Evolutionary conservation across 129 eudicot species (phyloP), one percentile per base, ranked within the genome.

Genomic region (Artemisia annua): DNA sequence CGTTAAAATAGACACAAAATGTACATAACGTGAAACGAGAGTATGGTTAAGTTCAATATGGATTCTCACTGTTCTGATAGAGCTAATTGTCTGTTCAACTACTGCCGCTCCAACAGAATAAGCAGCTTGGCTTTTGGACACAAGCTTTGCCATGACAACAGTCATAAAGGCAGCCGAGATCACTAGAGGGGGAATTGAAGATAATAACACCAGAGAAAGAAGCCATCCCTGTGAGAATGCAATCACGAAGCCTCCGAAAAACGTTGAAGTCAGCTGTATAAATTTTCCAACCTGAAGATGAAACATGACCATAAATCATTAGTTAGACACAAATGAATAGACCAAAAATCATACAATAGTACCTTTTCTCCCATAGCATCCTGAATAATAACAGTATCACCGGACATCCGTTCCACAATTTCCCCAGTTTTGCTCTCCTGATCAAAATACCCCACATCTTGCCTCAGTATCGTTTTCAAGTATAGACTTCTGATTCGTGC

Each of bases 341-440:
- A n/a, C 10, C 43, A 39, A 8, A 68, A 69, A 20, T 22, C 2
- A n/a, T 11, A 59, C 26, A 18, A 43, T 43, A 53, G 64, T 80
- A 91, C 97, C 97, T 91, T 91, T 86, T 91, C 97, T 3, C 97
- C 97, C 88, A 88, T 86, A 14, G 97, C 97, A 51, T 88, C 97
- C 79, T 91, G 97, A 73, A 91, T 86, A 26, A 84, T 84, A 67
- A 91, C 84, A 16, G 96, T 91, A 75, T 91, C 92, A 46, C 92
- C 87, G 0, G 96, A 86, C 90, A 91, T 91, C 48, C 90, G 78
- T 16, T 86, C 97, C 12, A 91, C 75, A 15, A 91, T 88, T 86
- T 88, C 97, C 66, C 97, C 97, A 0, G 96, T 91, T 44, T 78
- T 88, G 15, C 85, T 78, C 83, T 88, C 90, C 62, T 75, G 79